phyloP scores from a whole-genome alignment of 2,329 filamentous ascomycete species.

The Botryotinia convoluta region DNA sequence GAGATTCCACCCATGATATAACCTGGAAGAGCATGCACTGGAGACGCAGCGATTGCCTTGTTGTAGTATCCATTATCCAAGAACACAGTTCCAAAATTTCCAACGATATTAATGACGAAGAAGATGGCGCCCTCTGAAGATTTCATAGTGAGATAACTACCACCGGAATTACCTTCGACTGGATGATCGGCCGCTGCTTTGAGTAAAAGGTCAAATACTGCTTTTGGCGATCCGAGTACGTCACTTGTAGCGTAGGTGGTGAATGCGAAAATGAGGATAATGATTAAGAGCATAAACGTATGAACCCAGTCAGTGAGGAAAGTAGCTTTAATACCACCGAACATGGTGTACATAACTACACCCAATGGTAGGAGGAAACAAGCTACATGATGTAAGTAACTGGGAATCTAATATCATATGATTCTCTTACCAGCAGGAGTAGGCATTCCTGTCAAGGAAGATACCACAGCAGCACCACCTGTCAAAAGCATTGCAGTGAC shows the following conservation, averaged over 20 bases:
- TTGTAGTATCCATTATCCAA: slow-evolving; percentile 89
- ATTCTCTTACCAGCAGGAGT: slow-evolving; percentile 59
- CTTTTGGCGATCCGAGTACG: slow-evolving; percentile 69
- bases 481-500: slow-evolving; percentile 88
- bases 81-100: slow-evolving; percentile 77
- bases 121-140: slow-evolving; percentile 80
- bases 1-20: slow-evolving; percentile 78
- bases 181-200: slow-evolving; percentile 68
- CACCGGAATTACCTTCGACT: slow-evolving; percentile 73
- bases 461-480: slow-evolving; percentile 74
- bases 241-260: slow-evolving; percentile 75
- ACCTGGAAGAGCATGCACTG: slow-evolving; percentile 80
- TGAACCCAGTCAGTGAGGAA: slow-evolving; percentile 73
- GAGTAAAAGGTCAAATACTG: slow-evolving; percentile 75
- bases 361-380: slow-evolving; percentile 81
- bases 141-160: slow-evolving; percentile 84
- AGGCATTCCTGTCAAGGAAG: slow-evolving; percentile 67
- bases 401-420: neutral
- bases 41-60: slow-evolving; percentile 86
- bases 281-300: slow-evolving; percentile 78
- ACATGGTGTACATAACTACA: slow-evolving; percentile 75
- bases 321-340: slow-evolving; percentile 80
- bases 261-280: slow-evolving; percentile 82
- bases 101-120: slow-evolving; percentile 87
- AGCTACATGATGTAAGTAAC: slow-evolving; percentile 38